Percentiles rank a stretch among this genome's conserved stretches.
Conservation (phyloP, 1,139 yeast genomes). For the Hansenula lynferdii region DNA sequence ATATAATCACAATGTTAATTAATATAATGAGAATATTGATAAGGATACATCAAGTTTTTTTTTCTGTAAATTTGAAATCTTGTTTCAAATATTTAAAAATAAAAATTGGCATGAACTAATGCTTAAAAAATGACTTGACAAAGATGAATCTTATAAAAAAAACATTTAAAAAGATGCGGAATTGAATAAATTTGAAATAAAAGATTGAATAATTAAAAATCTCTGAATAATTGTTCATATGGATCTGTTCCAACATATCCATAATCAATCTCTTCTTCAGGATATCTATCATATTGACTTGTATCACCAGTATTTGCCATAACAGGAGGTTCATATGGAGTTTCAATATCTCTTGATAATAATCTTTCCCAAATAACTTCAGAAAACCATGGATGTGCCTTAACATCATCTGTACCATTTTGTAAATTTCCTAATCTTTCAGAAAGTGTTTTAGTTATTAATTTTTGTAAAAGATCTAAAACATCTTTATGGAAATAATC, state of each 20-base stretch:
- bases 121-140: too few relatives aligned
- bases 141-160: too few relatives aligned
- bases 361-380: constrained; percentile 97
- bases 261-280: constrained; percentile 88
- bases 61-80: too few relatives aligned
- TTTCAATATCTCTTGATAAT: constrained; percentile 82
- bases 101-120: too few relatives aligned
- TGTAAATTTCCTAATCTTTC: constrained; percentile 87
- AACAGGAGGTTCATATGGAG: constrained; percentile 99
- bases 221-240: constrained; percentile 65
- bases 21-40: too few relatives aligned
- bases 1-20: too few relatives aligned
- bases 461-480: constrained; percentile 67
- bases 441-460: constrained; percentile 86
- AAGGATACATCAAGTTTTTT: too few relatives aligned
- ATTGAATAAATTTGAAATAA: too few relatives aligned
- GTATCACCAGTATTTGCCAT: constrained; percentile 96
- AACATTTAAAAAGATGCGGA: too few relatives aligned
- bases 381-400: constrained; percentile 87
- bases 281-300: constrained; percentile 87
- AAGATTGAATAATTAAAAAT: constrained; percentile 63
- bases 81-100: too few relatives aligned
- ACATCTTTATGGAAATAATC: constrained; percentile 84
- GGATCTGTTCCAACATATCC: constrained; percentile 82
- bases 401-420: constrained; percentile 84